These are phyloP conservation scores for Ogataea allantospora DNA, from an alignment of 805 yeast species.

Conservation along the genomic window DNA sequence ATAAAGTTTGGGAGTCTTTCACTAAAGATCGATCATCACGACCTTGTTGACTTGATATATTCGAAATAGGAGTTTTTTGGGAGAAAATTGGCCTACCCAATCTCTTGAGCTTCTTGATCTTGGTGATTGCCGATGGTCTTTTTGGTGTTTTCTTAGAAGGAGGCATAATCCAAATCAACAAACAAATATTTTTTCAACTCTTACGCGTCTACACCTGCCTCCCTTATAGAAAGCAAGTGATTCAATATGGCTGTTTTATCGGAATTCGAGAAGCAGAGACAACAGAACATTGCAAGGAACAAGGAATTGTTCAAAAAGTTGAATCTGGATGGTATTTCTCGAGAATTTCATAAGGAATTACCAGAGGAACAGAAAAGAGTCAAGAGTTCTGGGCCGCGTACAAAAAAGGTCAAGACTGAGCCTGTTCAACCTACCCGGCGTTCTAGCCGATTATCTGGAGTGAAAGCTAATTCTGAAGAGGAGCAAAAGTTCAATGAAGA, in stretches of 20 bases:
- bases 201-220: conserved; percentile 9
- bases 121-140: conserved; percentile 18
- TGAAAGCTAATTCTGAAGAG: conserved; percentile 45
- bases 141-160: conserved; percentile 14
- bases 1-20: conserved; percentile 20
- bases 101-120: conserved; percentile 10
- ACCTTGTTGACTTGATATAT: conserved; percentile 1
- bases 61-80: neutral
- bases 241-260: conserved; percentile 38
- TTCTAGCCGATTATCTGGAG: conserved; percentile 78
- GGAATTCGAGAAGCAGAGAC: conserved; percentile 69
- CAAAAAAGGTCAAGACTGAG: conserved; percentile 31
- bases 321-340: conserved; percentile 59
- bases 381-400: conserved; percentile 29
- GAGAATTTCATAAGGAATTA: conserved; percentile 50
- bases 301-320: conserved; percentile 69
- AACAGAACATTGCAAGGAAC: conserved; percentile 80
- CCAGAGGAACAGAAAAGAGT: conserved; percentile 24
- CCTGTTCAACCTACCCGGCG: conserved; percentile 59
- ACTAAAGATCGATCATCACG: conserved; percentile 15
- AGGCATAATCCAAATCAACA: conserved; percentile 4
- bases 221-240: neutral
- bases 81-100: conserved; percentile 8
- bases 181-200: neutral
- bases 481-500: conserved; percentile 42